Evolutionary conservation across 805 yeast species (phyloP), one percentile per base, ranked within the genome.

Genomic region (Jamesozyma lodderae): DNA sequence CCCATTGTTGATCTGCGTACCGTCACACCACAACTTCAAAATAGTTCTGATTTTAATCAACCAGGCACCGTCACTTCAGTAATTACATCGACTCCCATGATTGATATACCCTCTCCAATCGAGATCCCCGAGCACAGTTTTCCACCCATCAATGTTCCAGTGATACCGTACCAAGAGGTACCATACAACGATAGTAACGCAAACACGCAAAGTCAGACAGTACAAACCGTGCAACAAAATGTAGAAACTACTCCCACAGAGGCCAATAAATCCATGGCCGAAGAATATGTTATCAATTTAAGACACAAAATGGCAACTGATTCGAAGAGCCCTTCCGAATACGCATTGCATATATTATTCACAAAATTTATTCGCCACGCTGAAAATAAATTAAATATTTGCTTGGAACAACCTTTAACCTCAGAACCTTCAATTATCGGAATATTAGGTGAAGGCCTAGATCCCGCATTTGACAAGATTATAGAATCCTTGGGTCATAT

Each of bases 351-450:
- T 59, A 87, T 94, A 19, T 70, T 94, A 29, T 94, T 94, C 57
- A 86, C 97, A 2, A 95, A 90, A 62, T 92, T 92, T 63, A 95
- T 94, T 8, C 78, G 96, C 40, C 81, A 81, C 48, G 94, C 97
- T 0, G 99, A 94, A 55, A 66, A 87, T 33, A 90, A 90, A 52
- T 69, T 92, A 41, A 81, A 79, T 44, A 52, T 77, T 25, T 84
- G 95, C 53, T 61, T 84, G 30, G 67, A 74, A 19, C 73, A 73
- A 38, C 75, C 94, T 0, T 57, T 79, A 17, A 75, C 69, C 34
- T 42, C 57, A 2, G 95, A 87, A 45, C 90, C 95, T 1, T 85
- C 86, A 9, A 77, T 85, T 15, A 76, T 79, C 16, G 84, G 82
- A 28, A 62, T 86, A 13, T 62, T 94, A 13, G 82, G 88, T 0